These are phyloP conservation scores for Prunus davidiana DNA, from an alignment of 306 rosid genomes.

Conservation along the genomic window DNA sequence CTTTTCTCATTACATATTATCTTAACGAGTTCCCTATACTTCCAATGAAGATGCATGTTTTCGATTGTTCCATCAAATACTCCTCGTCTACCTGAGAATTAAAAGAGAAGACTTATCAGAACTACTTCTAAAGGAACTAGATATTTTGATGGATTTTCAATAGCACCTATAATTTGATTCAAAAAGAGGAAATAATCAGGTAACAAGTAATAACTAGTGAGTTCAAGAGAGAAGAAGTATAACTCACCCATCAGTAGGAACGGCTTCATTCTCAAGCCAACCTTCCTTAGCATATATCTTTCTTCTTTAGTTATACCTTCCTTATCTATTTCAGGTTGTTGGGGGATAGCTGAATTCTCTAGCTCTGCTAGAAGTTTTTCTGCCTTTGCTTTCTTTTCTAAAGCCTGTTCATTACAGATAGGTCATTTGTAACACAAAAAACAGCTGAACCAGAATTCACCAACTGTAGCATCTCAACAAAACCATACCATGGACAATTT, in stretches of 20 bases:
- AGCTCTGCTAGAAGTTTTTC: slow-evolving; percentile 68
- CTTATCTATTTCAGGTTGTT: slow-evolving; percentile 70
- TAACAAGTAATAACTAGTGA: neutral
- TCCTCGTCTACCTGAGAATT: slow-evolving; percentile 69
- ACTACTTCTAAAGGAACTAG: slow-evolving; percentile 5
- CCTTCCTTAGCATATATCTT: slow-evolving; percentile 82
- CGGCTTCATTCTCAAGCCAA: slow-evolving; percentile 85
- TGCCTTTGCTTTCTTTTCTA: slow-evolving; percentile 64
- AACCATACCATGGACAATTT: slow-evolving; percentile 66
- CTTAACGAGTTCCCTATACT: slow-evolving; percentile 94
- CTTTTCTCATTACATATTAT: slow-evolving; percentile 50
- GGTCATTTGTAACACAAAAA: slow-evolving; percentile 22
- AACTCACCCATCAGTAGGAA: slow-evolving; percentile 86
- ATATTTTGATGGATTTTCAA: slow-evolving; percentile 12
- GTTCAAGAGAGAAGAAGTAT: neutral
- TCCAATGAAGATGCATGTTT: slow-evolving; percentile 99
- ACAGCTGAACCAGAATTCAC: slow-evolving; percentile 14
- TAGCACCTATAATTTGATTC: slow-evolving; percentile 10
- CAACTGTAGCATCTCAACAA: slow-evolving; percentile 23
- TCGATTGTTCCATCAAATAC: slow-evolving; percentile 92
- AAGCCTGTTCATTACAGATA: slow-evolving; percentile 52
- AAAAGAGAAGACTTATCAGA: slow-evolving; percentile 21
- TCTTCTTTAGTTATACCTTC: slow-evolving; percentile 87
- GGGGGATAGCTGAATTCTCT: slow-evolving; percentile 45
- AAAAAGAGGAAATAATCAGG: neutral